Evolutionary conservation across 331 rosid species (phyloP), one percentile per base, ranked within the genome.

Genomic region (Malus hybrid): DNA sequence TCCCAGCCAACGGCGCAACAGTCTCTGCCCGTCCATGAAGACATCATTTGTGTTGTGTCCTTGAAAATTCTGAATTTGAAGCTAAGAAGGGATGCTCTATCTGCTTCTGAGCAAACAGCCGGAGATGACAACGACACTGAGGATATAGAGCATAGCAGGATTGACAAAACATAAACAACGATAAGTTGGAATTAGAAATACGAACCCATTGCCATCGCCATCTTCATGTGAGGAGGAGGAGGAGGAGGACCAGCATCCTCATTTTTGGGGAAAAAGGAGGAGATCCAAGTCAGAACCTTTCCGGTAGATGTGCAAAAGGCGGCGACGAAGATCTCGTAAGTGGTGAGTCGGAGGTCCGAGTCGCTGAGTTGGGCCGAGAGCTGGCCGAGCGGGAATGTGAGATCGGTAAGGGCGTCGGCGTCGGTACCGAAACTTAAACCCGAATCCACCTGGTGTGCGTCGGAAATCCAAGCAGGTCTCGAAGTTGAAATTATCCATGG

Each of bases 1-100:
- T 92, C 97, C 99, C 99, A 94, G 5, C 96, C 93, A n/a, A 92
- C 97, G 20, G 77, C 90, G 42, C 99, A 94, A 91, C 99, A 94
- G 19, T 92, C 96, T 66, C 52, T 79, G 29, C 95, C 80, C 1
- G 83, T 81, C 99, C 99, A 94, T 1, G 99, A 78, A 24, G 97
- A 84, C 3, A 94, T 80, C 3, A 83, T 81, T 0, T 89, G 88
- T 2, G 99, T 88, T 10, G 99, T 92, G 82, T 94, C 99, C 89
- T 83, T 48, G 42, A 52, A 28, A 67, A 94, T 94, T 79, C 79
- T 48, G 29, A 85, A 90, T 80, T 92, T 94, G 77, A 94, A 92
- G 79, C 90, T 85, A 39, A 94, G 83, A 80, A 94, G 96, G 22
- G 99, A 78, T 77, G 88, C 92, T 81, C 96, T 92, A 75, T 94